phyloP scores from a whole-genome alignment of 768 basidiomycete genomes.

The Pisolithus marmoratus region DNA sequence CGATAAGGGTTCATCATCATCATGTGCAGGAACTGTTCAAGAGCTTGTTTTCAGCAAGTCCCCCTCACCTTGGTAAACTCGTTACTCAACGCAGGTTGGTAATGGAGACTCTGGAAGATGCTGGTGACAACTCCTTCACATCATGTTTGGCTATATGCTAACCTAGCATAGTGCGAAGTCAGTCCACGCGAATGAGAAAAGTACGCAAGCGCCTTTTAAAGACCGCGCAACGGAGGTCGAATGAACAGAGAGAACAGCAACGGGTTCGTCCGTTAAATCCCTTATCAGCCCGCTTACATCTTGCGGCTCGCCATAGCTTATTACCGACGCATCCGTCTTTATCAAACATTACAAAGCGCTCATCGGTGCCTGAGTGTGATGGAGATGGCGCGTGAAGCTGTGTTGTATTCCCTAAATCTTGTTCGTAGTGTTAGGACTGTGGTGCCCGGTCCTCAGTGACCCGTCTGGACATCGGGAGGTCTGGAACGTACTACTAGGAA shows the following conservation, averaged over 20 bases:
- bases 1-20: slow-evolving; percentile 1
- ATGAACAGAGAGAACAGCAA: slow-evolving; percentile 35
- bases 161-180: slow-evolving; percentile 24
- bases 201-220: slow-evolving; percentile 32
- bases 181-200: slow-evolving; percentile 25
- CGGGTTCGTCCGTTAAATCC: slow-evolving; percentile 18
- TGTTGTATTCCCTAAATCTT: neutral
- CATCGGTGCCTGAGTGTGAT: slow-evolving; percentile 18
- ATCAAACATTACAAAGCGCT: slow-evolving; percentile 39
- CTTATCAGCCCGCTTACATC: neutral
- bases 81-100: slow-evolving; percentile 24
- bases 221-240: slow-evolving; percentile 27
- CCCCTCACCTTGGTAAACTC: slow-evolving; percentile 27
- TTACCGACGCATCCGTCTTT: slow-evolving; percentile 32
- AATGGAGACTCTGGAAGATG: slow-evolving; percentile 27
- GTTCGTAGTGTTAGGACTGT: neutral
- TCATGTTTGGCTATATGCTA: slow-evolving; percentile 2
- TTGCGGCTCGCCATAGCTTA: slow-evolving; percentile 21
- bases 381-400: slow-evolving; percentile 3
- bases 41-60: slow-evolving; percentile 16
- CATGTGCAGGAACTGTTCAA: slow-evolving; percentile 18
- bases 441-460: neutral
- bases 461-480: neutral
- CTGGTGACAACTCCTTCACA: slow-evolving; percentile 22
- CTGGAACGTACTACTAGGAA: neutral